Base-by-base conservation (phyloP, 768 basidiomycete genomes). In the Mycena vulgaris region DNA sequence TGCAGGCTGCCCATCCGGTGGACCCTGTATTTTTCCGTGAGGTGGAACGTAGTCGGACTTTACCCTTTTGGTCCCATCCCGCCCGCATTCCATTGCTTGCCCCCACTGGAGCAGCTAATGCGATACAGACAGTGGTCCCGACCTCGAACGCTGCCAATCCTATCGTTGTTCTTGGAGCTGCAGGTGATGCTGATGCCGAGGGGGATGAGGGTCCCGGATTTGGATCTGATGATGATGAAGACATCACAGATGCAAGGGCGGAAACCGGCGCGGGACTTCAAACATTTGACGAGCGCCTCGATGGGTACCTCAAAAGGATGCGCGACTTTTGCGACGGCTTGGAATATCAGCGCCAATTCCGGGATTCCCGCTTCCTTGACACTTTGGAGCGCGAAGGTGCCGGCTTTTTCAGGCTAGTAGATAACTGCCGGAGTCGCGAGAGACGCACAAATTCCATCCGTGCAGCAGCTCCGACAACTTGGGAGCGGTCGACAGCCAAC, bases 1-100 rank as follows among this genome's bases (percentile, higher is more conserved):
- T 77, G 1, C 74, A 76, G 58, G 48, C 16, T 13, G 62, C 65
- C 1, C 56, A 75, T 13, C 65, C 62, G 5, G 73, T 75, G 23
- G 25, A 33, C 13, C 72, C 74, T 5, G 13, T 49, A 13, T 77
- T 77, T 42, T 77, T 76, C 49, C 74, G 71, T 0, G 51, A 77
- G 48, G 76, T 74, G 1, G 27, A 42, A 23, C 23, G 52, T 2
- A 58, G 71, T 31, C 33, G 73, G 11, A 74, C 69, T 4, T 58
- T 42, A 21, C 75, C 70, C 0, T 76, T 76, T 52, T 76, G 75
- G 73, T 23, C 42, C 8, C 74, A 75, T 27, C 56, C 45, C 7
- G 5, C 45, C 3, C 58, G 66, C 0, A 37, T 47, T 14, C 60
- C 62, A 17, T 33, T 53, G 52, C 19, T 25, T 25, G 19, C 35